These are phyloP conservation scores for Iris pallida DNA, from an alignment of 116 monocot species.

Conservation along the genomic window DNA sequence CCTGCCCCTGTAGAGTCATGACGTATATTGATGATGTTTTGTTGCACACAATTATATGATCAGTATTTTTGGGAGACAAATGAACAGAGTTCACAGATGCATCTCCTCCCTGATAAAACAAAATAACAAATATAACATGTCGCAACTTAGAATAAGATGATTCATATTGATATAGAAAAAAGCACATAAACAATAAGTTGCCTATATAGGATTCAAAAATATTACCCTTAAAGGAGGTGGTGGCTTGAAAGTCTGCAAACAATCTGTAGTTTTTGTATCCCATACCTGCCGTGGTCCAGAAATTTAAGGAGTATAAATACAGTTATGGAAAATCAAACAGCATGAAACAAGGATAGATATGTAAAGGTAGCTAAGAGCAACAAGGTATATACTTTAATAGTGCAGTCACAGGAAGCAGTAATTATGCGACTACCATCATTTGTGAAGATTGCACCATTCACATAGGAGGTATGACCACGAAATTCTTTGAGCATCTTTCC, in stretches of 20 bases:
- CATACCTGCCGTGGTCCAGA: conserved; percentile 60
- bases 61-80: conserved; percentile 79
- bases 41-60: conserved; percentile 94
- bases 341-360: background rate
- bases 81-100: conserved; percentile 91
- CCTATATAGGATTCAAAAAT: background rate
- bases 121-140: background rate
- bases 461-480: conserved; percentile 93
- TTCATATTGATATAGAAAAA: too few species aligned
- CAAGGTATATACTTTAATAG: conserved; percentile 57
- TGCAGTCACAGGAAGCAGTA: conserved; percentile 96
- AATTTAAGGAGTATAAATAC: background rate
- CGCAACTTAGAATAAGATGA: too few species aligned
- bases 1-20: conserved; percentile 99
- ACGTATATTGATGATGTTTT: conserved; percentile 96
- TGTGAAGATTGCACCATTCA: conserved; percentile 89
- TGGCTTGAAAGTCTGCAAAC: conserved; percentile 95
- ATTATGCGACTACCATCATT: conserved; percentile 85
- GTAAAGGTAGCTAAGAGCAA: background rate
- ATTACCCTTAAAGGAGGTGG: conserved; percentile 94
- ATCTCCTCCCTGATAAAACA: conserved; percentile 75
- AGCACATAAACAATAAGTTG: too few species aligned
- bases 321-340: background rate
- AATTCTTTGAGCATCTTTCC: conserved; percentile 95
- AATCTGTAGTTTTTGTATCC: conserved; percentile 95